These are phyloP conservation scores for Parastagonospora avenae DNA, from an alignment of 2,329 filamentous ascomycete species.

Conservation along the genomic window DNA sequence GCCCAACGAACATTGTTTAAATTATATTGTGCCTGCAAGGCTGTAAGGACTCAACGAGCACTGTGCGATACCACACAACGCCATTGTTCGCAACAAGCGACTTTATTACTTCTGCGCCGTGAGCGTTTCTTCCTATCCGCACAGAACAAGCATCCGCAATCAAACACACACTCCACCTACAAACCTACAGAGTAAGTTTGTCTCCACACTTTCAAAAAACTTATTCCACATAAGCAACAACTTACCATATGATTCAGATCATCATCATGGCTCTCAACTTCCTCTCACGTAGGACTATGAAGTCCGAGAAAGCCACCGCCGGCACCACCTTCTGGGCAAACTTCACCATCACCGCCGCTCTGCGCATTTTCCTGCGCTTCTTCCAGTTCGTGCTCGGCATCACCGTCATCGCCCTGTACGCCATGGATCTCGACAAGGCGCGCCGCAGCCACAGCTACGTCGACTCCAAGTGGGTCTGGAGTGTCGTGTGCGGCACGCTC, in stretches of 20 bases:
- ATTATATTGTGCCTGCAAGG: neutral
- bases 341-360: conserved; percentile 20
- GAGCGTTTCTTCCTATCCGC: neutral
- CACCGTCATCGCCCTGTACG: conserved; percentile 75
- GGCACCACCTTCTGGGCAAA: conserved; percentile 26
- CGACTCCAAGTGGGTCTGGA: conserved; percentile 60
- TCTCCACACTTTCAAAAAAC: neutral
- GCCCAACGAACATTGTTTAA: conserved; percentile 3
- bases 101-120: neutral
- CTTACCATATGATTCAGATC: conserved; percentile 15
- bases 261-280: conserved; percentile 37
- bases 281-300: conserved; percentile 34
- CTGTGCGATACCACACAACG: neutral
- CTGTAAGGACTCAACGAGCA: neutral
- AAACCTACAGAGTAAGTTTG: neutral
- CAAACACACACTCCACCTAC: neutral
- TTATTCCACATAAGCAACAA: neutral
- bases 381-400: conserved; percentile 77
- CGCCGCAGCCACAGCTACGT: conserved; percentile 51
- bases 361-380: conserved; percentile 70
- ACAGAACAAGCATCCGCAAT: neutral
- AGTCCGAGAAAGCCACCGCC: conserved; percentile 35
- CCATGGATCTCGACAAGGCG: conserved; percentile 45
- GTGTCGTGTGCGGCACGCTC: conserved; percentile 46
- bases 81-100: neutral